Evolutionary conservation across 2,329 filamentous ascomycete species (phyloP), one percentile per base, ranked within the genome.

Genomic region (Dothistroma septosporum): DNA sequence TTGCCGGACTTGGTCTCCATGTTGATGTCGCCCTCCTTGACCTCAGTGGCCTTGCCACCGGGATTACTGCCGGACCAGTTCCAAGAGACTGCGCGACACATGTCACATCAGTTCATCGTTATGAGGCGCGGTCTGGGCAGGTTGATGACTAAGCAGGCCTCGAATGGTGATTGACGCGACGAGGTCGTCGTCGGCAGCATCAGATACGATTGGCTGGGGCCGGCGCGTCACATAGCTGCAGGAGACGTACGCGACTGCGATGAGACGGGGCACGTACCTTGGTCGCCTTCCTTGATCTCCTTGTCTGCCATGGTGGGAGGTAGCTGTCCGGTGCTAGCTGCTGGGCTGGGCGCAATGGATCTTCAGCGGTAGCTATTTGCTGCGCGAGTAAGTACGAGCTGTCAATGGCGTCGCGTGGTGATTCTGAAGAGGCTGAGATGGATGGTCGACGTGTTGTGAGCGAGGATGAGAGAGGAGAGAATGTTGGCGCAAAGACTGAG

Each of bases 1-100:
- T 88, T 88, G 67, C 85, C 85, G 55, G 77, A 77, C 69, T 87
- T 82, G 48, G 84, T 84, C 68, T 83, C 79, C 68, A 88, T 84
- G 54, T 82, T 78, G 55, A 87, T 75, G 68, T 86, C 80, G 73
- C 85, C 85, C 32, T 80, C 78, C 73, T 84, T 81, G 62, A 77
- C 79, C 75, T 83, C 82, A 64, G 79, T 79, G 58, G 85, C 85
- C 49, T 79, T 82, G 61, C 85, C 86, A 55, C 77, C 76, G 1
- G 85, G 85, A 22, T 80, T 75, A 59, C 80, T 79, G 60, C 79
- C 77, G 60, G 79, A 78, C 84, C 84, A 87, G 70, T 81, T 79
- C 85, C 85, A 87, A 61, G 84, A 84, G 68, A 87, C 86, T 88
- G 68, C 55, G 57, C 37, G 61, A 19, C 21, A 54, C 16, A 61